These are phyloP conservation scores for Filobasidium floriforme DNA, from an alignment of 768 basidiomycete species.

Conservation along the genomic window DNA sequence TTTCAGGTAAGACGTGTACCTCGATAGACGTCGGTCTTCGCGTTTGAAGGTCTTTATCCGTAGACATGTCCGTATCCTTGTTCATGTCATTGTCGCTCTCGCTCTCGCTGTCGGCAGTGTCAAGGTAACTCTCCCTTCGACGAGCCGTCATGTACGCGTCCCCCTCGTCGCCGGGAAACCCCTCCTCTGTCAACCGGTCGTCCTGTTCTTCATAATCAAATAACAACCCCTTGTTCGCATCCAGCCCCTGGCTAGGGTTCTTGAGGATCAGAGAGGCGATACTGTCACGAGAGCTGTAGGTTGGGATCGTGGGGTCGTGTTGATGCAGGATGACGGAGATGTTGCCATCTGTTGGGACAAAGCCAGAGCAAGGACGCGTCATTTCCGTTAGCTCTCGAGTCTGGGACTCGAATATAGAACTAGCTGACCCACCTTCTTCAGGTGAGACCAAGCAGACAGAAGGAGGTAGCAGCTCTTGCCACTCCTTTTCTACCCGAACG, in stretches of 20 bases:
- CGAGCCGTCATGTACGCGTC: no score
- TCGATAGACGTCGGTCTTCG: not conserved
- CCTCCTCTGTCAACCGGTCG: not conserved
- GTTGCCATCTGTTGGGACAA: not conserved
- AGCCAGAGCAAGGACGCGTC: not conserved
- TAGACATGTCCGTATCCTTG: no score
- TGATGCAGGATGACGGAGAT: not conserved
- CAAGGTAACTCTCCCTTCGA: no score
- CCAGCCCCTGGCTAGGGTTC: not conserved
- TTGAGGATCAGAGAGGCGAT: not conserved
- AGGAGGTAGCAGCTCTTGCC: not conserved
- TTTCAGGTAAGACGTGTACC: not conserved
- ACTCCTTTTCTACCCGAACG: no score
- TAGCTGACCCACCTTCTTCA: not conserved
- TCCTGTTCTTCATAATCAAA: not conserved
- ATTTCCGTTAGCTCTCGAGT: not conserved
- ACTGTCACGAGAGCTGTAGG: not conserved
- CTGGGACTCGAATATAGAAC: not conserved
- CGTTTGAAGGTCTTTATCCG: no score
- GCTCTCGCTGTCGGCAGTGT: no score
- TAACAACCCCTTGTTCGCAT: no score
- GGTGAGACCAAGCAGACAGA: constrained; percentile 1
- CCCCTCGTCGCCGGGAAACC: no score
- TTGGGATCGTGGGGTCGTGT: not conserved
- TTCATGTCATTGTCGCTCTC: no score